A percentile compares a stretch with the other conserved stretches of the same genome.
Evolutionary conservation across 1,284 basidiomycete species (phyloP).

Genomic region (Marasmius oreades): DNA sequence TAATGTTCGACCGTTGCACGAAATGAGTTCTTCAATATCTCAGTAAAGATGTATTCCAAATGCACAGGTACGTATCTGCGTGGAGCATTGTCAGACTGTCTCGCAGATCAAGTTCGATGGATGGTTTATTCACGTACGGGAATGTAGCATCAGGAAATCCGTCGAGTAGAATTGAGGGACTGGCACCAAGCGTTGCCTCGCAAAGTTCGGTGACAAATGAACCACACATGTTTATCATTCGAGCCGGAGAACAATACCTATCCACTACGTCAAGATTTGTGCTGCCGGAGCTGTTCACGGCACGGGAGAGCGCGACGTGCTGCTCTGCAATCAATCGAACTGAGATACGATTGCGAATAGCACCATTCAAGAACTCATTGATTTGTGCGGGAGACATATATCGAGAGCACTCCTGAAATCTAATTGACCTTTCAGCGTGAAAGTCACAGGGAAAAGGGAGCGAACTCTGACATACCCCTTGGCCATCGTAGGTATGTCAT

Average conservation of each 20-base stretch:
- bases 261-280: constrained; percentile 66
- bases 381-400: constrained; percentile 82
- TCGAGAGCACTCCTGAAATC: constrained; percentile 82
- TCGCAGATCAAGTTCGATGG: constrained; percentile 18
- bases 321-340: constrained; percentile 91
- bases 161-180: constrained; percentile 66
- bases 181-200: constrained; percentile 79
- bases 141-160: constrained; percentile 71
- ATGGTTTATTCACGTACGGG: constrained; percentile 48
- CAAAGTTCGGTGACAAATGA: constrained; percentile 81
- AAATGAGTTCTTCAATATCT: constrained; percentile 87
- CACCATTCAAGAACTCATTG: constrained; percentile 76
- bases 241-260: constrained; percentile 61
- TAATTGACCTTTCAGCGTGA: constrained; percentile 25
- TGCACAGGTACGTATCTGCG: constrained; percentile 83
- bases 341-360: constrained; percentile 84
- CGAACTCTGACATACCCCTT: constrained; percentile 60
- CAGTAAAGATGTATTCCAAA: constrained; percentile 85
- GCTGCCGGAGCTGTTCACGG: constrained; percentile 40
- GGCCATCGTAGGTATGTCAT: constrained; percentile 88
- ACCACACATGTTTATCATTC: constrained; percentile 75
- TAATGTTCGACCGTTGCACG: constrained; percentile 85
- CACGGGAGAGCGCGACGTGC: constrained; percentile 79
- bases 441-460: constrained; percentile 2
- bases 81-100: constrained; percentile 10